Evolutionary conservation across 164 flowering plant genomes (phyloP).

Genomic region (Pachysandra terminalis): DNA sequence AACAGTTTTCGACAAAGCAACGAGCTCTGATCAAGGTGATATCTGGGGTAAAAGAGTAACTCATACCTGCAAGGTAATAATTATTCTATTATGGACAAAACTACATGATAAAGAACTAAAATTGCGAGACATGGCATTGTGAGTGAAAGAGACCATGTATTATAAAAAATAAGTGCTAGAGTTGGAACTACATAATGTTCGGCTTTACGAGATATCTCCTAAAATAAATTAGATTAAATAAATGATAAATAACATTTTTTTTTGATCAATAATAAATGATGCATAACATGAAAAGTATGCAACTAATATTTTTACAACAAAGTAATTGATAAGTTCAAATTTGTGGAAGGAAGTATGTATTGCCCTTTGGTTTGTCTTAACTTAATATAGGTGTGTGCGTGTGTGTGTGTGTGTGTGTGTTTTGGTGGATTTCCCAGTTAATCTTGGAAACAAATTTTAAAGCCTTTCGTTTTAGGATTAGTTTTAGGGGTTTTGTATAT

Average conservation of each 20-base stretch:
- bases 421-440: too few species aligned
- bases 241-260: too few species aligned
- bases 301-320: too few species aligned
- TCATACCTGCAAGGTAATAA: constrained; percentile 68
- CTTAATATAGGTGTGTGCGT: too few species aligned
- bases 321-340: too few species aligned
- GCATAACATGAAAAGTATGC: not conserved
- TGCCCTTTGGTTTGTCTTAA: not conserved
- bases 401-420: too few species aligned
- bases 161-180: too few species aligned
- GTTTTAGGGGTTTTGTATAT: too few species aligned
- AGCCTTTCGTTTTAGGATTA: too few species aligned
- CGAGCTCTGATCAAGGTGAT: constrained; percentile 96
- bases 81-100: not conserved
- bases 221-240: too few species aligned
- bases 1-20: constrained; percentile 75
- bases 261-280: too few species aligned
- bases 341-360: not conserved
- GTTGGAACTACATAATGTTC: not conserved
- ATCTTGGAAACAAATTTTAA: too few species aligned
- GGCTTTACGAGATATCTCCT: not conserved
- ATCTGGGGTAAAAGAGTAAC: constrained; percentile 94
- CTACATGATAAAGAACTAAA: not conserved
- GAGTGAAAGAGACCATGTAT: not conserved
- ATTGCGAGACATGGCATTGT: not conserved